Conservation (phyloP, 371 early-diverging fungal species). For the Saksenaea vasiformis region DNA sequence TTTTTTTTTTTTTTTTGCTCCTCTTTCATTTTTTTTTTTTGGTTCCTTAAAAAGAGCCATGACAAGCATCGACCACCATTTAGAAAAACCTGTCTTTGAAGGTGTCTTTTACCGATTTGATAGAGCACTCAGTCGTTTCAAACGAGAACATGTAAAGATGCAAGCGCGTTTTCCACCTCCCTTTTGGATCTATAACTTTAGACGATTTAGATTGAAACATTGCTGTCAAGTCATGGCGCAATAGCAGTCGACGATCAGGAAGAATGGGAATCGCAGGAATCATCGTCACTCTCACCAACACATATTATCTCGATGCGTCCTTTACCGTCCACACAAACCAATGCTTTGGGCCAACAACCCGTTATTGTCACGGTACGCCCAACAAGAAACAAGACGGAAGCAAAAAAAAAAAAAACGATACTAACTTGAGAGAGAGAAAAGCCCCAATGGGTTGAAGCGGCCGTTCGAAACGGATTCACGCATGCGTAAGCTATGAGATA, state of each 20-base stretch:
- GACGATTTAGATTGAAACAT: not conserved
- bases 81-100: not conserved
- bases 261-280: not conserved
- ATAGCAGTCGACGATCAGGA: not conserved
- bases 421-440: conserved; percentile 2
- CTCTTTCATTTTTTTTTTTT: not conserved
- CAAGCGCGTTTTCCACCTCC: no score
- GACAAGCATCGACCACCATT: not conserved
- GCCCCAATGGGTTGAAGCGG: conserved; percentile 25
- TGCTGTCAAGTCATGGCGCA: not conserved
- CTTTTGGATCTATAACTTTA: not conserved
- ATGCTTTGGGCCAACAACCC: not conserved
- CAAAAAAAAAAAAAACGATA: not conserved
- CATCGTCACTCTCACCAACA: not conserved
- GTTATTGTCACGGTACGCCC: not conserved
- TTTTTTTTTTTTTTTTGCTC: not conserved
- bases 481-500: conserved; percentile 34
- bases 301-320: not conserved
- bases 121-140: not conserved
- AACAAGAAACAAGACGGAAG: not conserved
- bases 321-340: not conserved
- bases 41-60: no score
- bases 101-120: not conserved
- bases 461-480: conserved; percentile 24
- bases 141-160: conserved; percentile 4